Evolutionary conservation across 345 rosid genomes (phyloP).

Genomic region (Salix viminalis): DNA sequence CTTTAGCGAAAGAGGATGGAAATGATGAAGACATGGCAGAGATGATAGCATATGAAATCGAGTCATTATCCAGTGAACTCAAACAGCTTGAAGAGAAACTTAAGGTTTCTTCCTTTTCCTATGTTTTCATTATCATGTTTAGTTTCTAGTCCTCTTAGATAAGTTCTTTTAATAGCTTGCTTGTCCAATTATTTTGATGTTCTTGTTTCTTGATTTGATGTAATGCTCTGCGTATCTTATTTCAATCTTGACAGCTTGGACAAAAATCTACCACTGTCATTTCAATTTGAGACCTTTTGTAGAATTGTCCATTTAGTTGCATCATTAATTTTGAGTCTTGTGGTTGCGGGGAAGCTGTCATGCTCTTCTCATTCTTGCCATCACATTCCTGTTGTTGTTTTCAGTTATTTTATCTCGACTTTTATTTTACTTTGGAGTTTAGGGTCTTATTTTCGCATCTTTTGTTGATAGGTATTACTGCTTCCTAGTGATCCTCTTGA

Average conservation of each 20-base stretch:
- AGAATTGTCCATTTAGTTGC: background rate
- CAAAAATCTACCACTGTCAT: background rate
- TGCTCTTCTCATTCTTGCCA: background rate
- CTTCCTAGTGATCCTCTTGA: slow-evolving; percentile 94
- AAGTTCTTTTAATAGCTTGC: background rate
- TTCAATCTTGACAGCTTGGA: background rate
- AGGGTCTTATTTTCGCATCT: background rate
- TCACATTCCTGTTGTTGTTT: background rate
- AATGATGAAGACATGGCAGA: slow-evolving; percentile 90
- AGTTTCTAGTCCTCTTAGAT: background rate
- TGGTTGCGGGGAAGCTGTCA: background rate
- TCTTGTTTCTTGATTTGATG: background rate
- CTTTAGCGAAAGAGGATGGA: slow-evolving; percentile 66
- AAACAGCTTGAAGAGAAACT: slow-evolving; percentile 76
- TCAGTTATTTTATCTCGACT: background rate
- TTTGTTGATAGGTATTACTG: slow-evolving; percentile 49
- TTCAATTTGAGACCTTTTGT: background rate
- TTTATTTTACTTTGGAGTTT: too few relatives aligned
- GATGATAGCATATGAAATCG: slow-evolving; percentile 79
- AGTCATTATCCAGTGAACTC: slow-evolving; percentile 55
- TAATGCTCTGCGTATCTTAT: background rate
- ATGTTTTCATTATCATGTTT: background rate
- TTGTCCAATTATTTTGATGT: background rate
- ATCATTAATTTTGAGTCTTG: background rate
- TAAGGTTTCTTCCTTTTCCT: slow-evolving; percentile 46